These are phyloP conservation scores for Sarocladium strictum DNA, from an alignment of 2,329 filamentous ascomycete genomes.

Conservation along the genomic window DNA sequence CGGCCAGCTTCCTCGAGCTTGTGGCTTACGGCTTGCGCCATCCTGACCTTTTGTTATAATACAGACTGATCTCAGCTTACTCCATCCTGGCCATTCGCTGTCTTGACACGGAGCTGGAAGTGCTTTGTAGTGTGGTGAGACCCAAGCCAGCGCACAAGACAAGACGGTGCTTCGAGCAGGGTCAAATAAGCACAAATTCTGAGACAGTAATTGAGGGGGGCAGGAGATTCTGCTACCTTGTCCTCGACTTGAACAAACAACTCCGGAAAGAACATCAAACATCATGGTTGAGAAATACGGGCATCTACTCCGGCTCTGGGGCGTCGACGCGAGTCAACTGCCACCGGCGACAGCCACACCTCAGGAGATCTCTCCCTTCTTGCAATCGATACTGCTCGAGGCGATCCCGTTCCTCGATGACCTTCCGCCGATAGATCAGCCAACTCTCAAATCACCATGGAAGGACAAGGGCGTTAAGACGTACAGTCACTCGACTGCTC, in stretches of 20 bases:
- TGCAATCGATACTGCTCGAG: conserved; percentile 50
- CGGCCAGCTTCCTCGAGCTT: not conserved
- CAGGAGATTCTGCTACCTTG: no score
- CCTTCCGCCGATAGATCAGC: conserved; percentile 36
- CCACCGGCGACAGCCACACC: conserved; percentile 32
- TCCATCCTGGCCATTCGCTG: no score
- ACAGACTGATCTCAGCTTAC: not conserved
- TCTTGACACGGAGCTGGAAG: no score
- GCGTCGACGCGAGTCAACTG: conserved; percentile 41
- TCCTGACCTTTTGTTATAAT: not conserved
- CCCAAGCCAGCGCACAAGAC: no score
- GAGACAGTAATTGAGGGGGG: no score
- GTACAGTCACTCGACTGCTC: conserved; percentile 41
- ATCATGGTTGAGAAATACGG: conserved; percentile 26
- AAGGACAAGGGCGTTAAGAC: conserved; percentile 43
- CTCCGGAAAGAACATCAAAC: not conserved
- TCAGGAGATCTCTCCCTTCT: conserved; percentile 43
- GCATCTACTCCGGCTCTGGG: conserved; percentile 48
- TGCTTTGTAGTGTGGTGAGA: no score
- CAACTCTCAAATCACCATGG: conserved; percentile 32
- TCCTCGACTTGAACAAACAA: no score
- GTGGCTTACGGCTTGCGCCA: not conserved
- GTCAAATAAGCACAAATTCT: no score
- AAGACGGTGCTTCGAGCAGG: no score
- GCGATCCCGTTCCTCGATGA: conserved; percentile 52